These are phyloP conservation scores for Mucor circinelloides DNA, from an alignment of 371 early-diverging fungal genomes.

Conservation along the genomic window DNA sequence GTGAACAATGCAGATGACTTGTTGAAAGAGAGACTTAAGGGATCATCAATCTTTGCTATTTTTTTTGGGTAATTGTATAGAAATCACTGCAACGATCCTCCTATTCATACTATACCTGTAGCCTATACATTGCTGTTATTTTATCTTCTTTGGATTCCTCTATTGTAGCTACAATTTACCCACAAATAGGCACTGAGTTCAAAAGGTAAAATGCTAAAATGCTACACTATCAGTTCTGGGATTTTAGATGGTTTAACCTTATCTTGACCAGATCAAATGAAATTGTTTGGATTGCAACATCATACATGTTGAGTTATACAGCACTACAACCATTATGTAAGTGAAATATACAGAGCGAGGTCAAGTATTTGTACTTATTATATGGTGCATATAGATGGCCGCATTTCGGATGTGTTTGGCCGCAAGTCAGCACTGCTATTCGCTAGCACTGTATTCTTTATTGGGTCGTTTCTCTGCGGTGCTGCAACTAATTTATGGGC, in stretches of 20 bases:
- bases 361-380: not conserved
- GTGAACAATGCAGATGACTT: slow-evolving; percentile 27
- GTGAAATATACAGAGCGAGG: slow-evolving; percentile 1
- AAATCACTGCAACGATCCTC: not conserved
- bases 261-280: slow-evolving; percentile 41
- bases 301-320: slow-evolving; percentile 77
- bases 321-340: slow-evolving; percentile 78
- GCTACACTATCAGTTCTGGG: not conserved
- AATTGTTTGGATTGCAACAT: slow-evolving; percentile 74
- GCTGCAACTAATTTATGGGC: slow-evolving; percentile 53
- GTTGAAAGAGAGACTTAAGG: slow-evolving; percentile 38
- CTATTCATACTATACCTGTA: slow-evolving; percentile 3
- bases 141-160: slow-evolving; percentile 79
- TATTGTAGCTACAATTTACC: slow-evolving; percentile 80
- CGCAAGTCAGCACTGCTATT: slow-evolving; percentile 55
- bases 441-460: slow-evolving; percentile 49
- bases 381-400: slow-evolving; percentile 42
- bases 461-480: slow-evolving; percentile 57
- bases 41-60: slow-evolving; percentile 38
- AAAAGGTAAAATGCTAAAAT: slow-evolving; percentile 36
- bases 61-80: slow-evolving; percentile 30
- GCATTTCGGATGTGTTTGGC: slow-evolving; percentile 67
- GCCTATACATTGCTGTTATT: slow-evolving; percentile 54
- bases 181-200: slow-evolving; percentile 78
- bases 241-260: not conserved